A percentile compares a stretch with the other conserved stretches of the same genome.
Evolutionary conservation across 2,329 filamentous ascomycete species (phyloP).

Genomic region (Fusarium multiceps): DNA sequence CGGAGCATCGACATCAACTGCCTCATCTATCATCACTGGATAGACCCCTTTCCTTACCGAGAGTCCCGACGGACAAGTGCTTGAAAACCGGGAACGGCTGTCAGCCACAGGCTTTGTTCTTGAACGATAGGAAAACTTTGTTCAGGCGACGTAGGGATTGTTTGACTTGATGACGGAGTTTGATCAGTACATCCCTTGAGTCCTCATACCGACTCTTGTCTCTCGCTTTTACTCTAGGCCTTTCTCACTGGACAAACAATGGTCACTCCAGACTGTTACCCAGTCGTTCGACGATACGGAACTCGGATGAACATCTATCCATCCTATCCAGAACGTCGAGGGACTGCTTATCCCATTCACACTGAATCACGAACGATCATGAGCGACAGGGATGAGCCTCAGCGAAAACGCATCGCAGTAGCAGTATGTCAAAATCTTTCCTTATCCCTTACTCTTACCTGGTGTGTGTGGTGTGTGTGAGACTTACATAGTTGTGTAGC

Average conservation of each 20-base stretch:
- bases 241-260: conserved; percentile 19
- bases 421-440: conserved; percentile 58
- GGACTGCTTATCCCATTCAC: conserved; percentile 29
- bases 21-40: not conserved
- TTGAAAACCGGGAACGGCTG: conserved; percentile 22
- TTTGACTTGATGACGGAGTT: conserved; percentile 26
- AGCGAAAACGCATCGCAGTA: conserved; percentile 69
- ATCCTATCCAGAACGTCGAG: conserved; percentile 41
- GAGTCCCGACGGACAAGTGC: conserved; percentile 30
- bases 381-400: conserved; percentile 51
- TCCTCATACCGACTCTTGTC: not conserved
- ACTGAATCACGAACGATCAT: conserved; percentile 46
- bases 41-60: conserved; percentile 17
- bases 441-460: conserved; percentile 19
- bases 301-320: conserved; percentile 33
- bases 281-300: conserved; percentile 35
- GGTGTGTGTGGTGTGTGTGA: conserved; percentile 42
- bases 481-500: conserved; percentile 40
- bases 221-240: conserved; percentile 2
- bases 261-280: conserved; percentile 39
- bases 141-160: conserved; percentile 4
- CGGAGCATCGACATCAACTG: conserved; percentile 3
- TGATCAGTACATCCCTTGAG: conserved; percentile 1
- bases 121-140: not conserved
- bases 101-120: conserved; percentile 14